Conservation (phyloP, 2,329 filamentous ascomycete species). For the Dryadomyces quercivorus region DNA sequence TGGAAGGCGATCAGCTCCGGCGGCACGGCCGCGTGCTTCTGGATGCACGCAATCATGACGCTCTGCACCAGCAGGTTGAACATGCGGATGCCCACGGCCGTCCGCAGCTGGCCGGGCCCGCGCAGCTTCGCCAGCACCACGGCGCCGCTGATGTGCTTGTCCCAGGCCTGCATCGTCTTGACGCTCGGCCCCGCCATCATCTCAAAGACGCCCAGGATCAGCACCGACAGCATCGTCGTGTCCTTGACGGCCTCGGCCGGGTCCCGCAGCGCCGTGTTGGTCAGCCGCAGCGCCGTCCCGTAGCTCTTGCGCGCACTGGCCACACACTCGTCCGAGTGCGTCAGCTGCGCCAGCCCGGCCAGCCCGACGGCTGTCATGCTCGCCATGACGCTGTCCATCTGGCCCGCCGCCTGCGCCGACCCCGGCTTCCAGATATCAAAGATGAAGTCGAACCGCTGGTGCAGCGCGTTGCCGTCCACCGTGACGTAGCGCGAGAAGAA, state of each 20-base stretch:
- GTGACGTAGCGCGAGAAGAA: constrained; percentile 40
- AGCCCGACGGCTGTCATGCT: constrained; percentile 44
- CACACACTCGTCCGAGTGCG: constrained; percentile 27
- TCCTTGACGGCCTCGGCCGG: constrained; percentile 31
- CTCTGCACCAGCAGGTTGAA: constrained; percentile 41
- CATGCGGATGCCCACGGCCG: constrained; percentile 33
- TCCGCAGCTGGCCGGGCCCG: constrained; percentile 33
- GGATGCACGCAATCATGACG: constrained; percentile 38
- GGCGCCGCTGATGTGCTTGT: constrained; percentile 40
- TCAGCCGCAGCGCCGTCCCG: constrained; percentile 35
- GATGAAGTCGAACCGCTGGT: constrained; percentile 40
- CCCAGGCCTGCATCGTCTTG: constrained; percentile 37
- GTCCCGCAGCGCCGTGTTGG: constrained; percentile 34
- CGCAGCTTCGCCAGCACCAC: constrained; percentile 36
- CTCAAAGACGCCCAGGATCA: constrained; percentile 43
- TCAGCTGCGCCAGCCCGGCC: constrained; percentile 35
- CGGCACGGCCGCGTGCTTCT: constrained; percentile 35
- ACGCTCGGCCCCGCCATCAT: constrained; percentile 34
- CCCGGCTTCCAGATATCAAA: constrained; percentile 39
- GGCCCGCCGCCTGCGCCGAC: constrained; percentile 18
- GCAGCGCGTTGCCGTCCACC: constrained; percentile 29
- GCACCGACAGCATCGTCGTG: constrained; percentile 38
- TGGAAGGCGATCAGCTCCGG: constrained; percentile 33
- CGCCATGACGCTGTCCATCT: constrained; percentile 33
- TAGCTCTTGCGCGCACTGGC: constrained; percentile 38